Evolutionary conservation across 2,329 filamentous ascomycete genomes (phyloP).

Genomic region (Paracoccidioides brasiliensis): DNA sequence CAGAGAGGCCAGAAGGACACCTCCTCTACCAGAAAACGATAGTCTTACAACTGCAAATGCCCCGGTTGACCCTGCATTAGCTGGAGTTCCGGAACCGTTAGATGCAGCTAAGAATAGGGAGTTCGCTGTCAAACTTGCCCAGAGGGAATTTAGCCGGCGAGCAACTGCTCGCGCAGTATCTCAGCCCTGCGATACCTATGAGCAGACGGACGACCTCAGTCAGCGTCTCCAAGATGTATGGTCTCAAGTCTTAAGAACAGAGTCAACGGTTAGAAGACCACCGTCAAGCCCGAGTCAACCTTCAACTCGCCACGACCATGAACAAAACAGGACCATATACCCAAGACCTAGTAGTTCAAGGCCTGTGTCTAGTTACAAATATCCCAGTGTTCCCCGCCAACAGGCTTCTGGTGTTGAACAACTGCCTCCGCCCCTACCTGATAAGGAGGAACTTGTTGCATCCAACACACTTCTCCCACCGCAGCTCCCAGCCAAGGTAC

Average conservation of each 20-base stretch:
- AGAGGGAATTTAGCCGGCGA: slow-evolving; percentile 56
- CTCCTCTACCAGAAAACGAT: slow-evolving; percentile 7
- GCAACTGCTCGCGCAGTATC: slow-evolving; percentile 40
- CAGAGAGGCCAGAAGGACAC: slow-evolving; percentile 31
- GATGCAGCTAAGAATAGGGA: slow-evolving; percentile 60
- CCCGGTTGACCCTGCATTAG: slow-evolving; percentile 45
- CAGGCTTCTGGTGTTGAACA: slow-evolving; percentile 16
- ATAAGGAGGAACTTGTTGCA: slow-evolving; percentile 16
- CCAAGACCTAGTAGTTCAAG: slow-evolving; percentile 9
- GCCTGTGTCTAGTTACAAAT: slow-evolving; percentile 24
- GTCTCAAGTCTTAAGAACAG: slow-evolving; percentile 11
- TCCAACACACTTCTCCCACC: slow-evolving; percentile 19
- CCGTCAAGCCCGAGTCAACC: background rate
- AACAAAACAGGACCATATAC: background rate
- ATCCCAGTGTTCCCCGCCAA: slow-evolving; percentile 31
- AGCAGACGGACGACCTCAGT: slow-evolving; percentile 6
- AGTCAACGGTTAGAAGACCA: background rate
- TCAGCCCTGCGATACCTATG: background rate
- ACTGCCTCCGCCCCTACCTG: slow-evolving; percentile 15
- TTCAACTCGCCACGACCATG: background rate
- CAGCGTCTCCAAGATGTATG: slow-evolving; percentile 16
- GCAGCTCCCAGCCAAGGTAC: slow-evolving; percentile 28
- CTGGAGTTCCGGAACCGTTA: slow-evolving; percentile 46
- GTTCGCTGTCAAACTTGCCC: slow-evolving; percentile 62
- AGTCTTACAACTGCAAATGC: slow-evolving; percentile 3